Percentiles rank a stretch among this genome's conserved stretches.
These are phyloP conservation scores for Phoma sp. DNA, from an alignment of 2,329 filamentous ascomycete species.

Conservation along the genomic window DNA sequence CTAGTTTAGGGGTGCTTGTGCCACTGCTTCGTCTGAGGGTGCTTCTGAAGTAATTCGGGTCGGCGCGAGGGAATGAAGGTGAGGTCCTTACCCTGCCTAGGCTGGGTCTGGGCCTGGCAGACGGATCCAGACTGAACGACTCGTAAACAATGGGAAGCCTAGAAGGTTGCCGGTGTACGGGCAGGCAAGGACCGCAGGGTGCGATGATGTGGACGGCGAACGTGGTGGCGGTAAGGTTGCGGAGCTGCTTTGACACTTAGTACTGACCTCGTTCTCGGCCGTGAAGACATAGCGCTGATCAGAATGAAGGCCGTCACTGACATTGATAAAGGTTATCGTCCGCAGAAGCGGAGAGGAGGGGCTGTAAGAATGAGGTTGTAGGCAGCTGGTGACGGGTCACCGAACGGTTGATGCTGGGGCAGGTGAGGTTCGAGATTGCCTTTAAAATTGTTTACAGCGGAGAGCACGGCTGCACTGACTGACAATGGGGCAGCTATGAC, in stretches of 20 bases:
- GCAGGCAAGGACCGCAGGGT: slow-evolving; percentile 15
- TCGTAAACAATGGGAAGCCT: slow-evolving; percentile 14
- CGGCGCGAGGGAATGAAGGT: slow-evolving; percentile 2
- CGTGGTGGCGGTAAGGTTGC: slow-evolving; percentile 18
- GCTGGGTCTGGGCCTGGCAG: slow-evolving; percentile 17
- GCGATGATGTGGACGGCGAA: slow-evolving; percentile 6
- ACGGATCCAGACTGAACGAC: slow-evolving; percentile 20
- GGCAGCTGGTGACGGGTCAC: neutral
- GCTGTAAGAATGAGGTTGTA: slow-evolving; percentile 4
- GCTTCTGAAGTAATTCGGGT: neutral
- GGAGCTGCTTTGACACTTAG: neutral
- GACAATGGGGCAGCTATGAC: neutral
- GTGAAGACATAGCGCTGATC: neutral
- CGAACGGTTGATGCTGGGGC: neutral
- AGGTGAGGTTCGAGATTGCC: neutral
- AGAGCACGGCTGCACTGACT: neutral
- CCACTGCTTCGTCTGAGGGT: slow-evolving; percentile 1
- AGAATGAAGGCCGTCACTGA: neutral
- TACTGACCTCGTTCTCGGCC: neutral
- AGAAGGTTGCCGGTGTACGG: slow-evolving; percentile 9
- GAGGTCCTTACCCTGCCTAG: slow-evolving; percentile 17
- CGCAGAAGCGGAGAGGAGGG: neutral
- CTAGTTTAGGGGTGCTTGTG: neutral
- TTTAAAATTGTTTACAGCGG: neutral
- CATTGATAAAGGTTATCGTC: neutral